These are phyloP conservation scores for Mortierella sp. DNA, from an alignment of 371 early-diverging fungal species.

Conservation along the genomic window DNA sequence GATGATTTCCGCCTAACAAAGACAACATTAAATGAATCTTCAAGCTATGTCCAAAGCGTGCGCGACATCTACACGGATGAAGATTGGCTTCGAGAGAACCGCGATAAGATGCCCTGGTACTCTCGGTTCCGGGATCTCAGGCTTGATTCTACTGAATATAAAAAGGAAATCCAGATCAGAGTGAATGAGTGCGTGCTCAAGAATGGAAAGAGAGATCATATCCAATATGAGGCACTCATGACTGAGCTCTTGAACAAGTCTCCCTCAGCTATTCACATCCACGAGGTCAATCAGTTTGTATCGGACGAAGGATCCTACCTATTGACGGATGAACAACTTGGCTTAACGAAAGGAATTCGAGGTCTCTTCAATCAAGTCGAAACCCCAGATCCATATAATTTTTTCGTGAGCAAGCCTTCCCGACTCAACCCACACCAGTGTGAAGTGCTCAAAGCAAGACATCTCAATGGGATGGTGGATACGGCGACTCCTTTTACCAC, in stretches of 20 bases:
- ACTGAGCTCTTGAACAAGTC: conserved; percentile 28
- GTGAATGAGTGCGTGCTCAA: conserved; percentile 21
- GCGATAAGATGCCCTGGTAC: conserved; percentile 22
- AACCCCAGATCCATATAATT: conserved; percentile 19
- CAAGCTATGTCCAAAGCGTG: conserved; percentile 12
- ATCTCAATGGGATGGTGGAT: conserved; percentile 42
- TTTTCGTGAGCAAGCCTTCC: conserved; percentile 27
- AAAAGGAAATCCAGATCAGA: conserved; percentile 1
- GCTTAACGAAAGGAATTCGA: conserved; percentile 22
- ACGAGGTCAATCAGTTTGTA: conserved; percentile 18
- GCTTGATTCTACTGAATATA: conserved; percentile 16
- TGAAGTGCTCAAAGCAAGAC: conserved; percentile 35
- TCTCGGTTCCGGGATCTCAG: conserved; percentile 24
- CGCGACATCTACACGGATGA: conserved; percentile 4
- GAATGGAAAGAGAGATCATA: conserved; percentile 23
- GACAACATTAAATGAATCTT: not conserved
- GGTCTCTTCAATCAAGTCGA: conserved; percentile 45
- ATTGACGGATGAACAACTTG: conserved; percentile 29
- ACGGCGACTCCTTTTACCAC: conserved; percentile 20
- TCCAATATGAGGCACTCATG: conserved; percentile 21
- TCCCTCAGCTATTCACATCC: conserved; percentile 29
- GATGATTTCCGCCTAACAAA: not conserved
- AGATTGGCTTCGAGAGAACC: conserved; percentile 25
- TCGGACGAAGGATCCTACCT: conserved; percentile 20
- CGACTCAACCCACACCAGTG: conserved; percentile 38